Evolutionary conservation across 495 filamentous ascomycete genomes (phyloP).

Genomic region (Xylaria cubensis): DNA sequence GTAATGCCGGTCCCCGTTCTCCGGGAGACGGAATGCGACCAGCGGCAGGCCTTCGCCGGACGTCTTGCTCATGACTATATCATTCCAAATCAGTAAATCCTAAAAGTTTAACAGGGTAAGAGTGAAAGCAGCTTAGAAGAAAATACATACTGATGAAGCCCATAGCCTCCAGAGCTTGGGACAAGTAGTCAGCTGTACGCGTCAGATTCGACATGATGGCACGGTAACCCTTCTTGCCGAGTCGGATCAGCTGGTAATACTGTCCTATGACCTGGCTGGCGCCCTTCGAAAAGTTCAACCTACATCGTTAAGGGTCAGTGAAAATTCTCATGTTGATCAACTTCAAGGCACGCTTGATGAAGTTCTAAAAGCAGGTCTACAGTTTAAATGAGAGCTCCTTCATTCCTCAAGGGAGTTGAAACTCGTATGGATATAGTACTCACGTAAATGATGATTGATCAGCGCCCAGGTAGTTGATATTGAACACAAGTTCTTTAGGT

Average conservation of each 20-base stretch:
- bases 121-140: not conserved
- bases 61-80: constrained; percentile 60
- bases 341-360: not conserved
- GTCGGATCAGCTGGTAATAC: constrained; percentile 93
- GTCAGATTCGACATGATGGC: constrained; percentile 89
- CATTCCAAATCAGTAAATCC: not conserved
- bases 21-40: constrained; percentile 80
- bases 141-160: constrained; percentile 78
- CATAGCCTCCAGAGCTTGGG: constrained; percentile 67
- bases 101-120: not conserved
- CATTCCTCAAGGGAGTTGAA: not conserved
- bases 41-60: constrained; percentile 79
- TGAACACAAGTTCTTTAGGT: constrained; percentile 91
- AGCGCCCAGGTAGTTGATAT: constrained; percentile 95
- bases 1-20: constrained; percentile 61
- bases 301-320: not conserved
- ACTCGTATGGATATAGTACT: not conserved
- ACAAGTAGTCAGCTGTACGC: constrained; percentile 81
- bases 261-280: constrained; percentile 92
- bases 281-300: constrained; percentile 90
- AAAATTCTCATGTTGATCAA: not conserved
- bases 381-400: not conserved
- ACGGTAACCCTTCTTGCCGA: constrained; percentile 87
- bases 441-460: constrained; percentile 93
- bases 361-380: not conserved